Evolutionary conservation across 352 stramenopile species (phyloP).

Genomic region (Aphanomyces invadans): DNA sequence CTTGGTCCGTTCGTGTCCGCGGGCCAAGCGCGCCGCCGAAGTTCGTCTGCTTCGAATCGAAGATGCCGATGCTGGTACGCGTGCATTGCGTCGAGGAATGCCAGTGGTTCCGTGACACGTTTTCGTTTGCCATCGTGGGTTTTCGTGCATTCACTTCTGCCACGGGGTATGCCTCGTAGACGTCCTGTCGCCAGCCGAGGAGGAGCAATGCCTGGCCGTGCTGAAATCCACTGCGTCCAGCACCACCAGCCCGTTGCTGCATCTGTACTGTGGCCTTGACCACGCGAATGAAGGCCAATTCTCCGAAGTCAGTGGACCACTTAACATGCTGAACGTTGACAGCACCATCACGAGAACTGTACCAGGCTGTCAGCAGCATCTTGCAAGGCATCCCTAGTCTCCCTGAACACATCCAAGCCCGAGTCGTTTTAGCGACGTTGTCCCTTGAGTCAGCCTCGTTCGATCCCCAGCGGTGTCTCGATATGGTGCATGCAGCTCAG

Average conservation of each 20-base stretch:
- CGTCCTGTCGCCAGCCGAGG: neutral
- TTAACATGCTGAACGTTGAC: too few species aligned
- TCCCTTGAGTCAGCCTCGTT: slow-evolving; percentile 1
- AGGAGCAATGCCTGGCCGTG: neutral
- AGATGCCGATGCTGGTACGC: slow-evolving; percentile 60
- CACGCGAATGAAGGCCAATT: neutral
- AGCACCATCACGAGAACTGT: too few species aligned
- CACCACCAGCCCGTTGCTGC: neutral
- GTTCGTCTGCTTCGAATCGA: slow-evolving; percentile 66
- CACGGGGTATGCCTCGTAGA: neutral
- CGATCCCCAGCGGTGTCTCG: slow-evolving; percentile 6
- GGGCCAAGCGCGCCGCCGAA: slow-evolving; percentile 49
- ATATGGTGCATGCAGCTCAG: slow-evolving; percentile 9
- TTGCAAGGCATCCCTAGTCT: neutral
- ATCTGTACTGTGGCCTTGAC: neutral
- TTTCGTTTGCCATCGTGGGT: too few species aligned
- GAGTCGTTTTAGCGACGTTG: slow-evolving; percentile 5
- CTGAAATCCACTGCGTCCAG: neutral
- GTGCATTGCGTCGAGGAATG: slow-evolving; percentile 25
- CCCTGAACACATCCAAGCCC: slow-evolving; percentile 6
- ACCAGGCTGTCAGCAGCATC: slow-evolving; percentile 3
- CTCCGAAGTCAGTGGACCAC: neutral
- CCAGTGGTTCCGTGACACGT: neutral
- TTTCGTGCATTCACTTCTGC: too few species aligned
- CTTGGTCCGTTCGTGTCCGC: slow-evolving; percentile 51